Evolutionary conservation across 176 grass and related monocot species (phyloP), one percentile per base, ranked within the genome.

Genomic region (Echinochloa phyllopogon): DNA sequence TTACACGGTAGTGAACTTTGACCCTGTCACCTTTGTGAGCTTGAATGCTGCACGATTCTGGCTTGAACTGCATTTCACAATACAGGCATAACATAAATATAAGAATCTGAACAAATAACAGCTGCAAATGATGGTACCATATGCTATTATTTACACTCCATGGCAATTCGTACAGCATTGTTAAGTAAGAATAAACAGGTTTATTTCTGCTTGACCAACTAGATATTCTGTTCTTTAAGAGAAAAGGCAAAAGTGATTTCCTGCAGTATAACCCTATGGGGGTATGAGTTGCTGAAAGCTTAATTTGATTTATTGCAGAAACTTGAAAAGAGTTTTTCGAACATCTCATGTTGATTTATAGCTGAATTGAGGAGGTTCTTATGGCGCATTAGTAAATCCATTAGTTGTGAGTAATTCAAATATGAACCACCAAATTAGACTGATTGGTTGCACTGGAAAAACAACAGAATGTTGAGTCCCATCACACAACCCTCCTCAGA

Each of bases 1-100:
- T 93, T 94, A 99, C 96, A 81, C 94, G 87, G 65, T 99, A 99
- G 81, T 99, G 96, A 77, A 99, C 96, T 94, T 99, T 99, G 71
- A 99, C 91, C 66, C 20, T 79, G 84, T 99, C 94, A 39, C 93
- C 96, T 94, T 99, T 99, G 87, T 96, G 96, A 86, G 96, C 96
- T 89, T 90, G 87, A 64, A 99, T 96, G 88, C 65, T 87, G 84
- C 96, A 99, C 45, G 94, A 90, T 72, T 94, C 59, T 73, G 96
- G 96, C 84, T 99, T 99, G 86, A 82, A 29, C 96, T 99, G 93
- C 58, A 94, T 76, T 38, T 63, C 64, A 3, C 24, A 84, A 55
- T 17, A 52, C 60, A 18, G 8, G 7, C 14, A 78, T 15, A 69
- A 38, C 42, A 88, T 71, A 9, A 75, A 71, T 60, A 45, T 18